Base-by-base conservation (phyloP, 495 filamentous ascomycete genomes). In the Xylaria nigripes region DNA sequence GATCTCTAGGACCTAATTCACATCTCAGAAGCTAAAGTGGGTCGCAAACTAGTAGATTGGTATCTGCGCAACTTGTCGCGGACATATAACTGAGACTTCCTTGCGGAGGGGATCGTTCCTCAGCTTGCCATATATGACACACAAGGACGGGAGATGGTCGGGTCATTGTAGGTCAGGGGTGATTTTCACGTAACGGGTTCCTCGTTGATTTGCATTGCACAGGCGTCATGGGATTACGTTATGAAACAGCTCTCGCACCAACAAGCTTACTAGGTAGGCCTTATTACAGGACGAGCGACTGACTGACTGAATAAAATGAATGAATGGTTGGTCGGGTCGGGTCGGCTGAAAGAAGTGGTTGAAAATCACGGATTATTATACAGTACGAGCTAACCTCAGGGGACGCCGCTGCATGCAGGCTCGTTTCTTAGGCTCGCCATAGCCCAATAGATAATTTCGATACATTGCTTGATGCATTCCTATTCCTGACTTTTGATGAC, bases 21-120 rank as follows among this genome's bases (percentile, higher is more conserved):
- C 72, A 90, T 97, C 61, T 95, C 92, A 43, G 93, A 98, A 74
- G 94, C 92, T 52, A 98, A 98, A 82, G 89, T 95, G 45, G 94
- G 93, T 56, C 81, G 93, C 57, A 91, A 91, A 72, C 73, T 98
- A 66, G 92, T 97, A 51, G 93, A 98, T 75, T 98, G 93, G 93
- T 98, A 98, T 72, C 81, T 98, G 64, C 84, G 94, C 62, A 98
- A 98, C 75, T 78, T 98, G 63, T 85, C 90, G 43, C 84, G 93
- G 62, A 94, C 90, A 45, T 98, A 98, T 75, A 70, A 72, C 60
- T 71, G 60, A 59, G 52, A 29, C 29, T 30, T 47, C 41, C 25
- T 24, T 9, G 44, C 30, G 52, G 43, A 29, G 19, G 29, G 52
- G 44, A 34, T n/a, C 13, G 25, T 22, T 45, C 3, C 30, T 27